Conservation (phyloP, 345 rosid species). For the Populus davidiana region DNA sequence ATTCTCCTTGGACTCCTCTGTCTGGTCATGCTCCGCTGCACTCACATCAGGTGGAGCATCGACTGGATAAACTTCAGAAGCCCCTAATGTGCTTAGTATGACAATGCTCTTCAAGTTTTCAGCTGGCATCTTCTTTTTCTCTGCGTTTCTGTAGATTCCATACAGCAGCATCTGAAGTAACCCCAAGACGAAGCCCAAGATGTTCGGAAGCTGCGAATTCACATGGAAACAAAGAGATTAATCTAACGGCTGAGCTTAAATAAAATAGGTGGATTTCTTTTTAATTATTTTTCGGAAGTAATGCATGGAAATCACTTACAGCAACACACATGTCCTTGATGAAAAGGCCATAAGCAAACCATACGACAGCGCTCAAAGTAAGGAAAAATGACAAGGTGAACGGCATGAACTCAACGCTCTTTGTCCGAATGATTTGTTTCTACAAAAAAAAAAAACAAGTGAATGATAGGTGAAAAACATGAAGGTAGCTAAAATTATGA, state of each 20-base stretch:
- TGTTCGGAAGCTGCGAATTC: conserved; percentile 59
- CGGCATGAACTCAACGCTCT: conserved; percentile 95
- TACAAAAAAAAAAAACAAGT: neutral
- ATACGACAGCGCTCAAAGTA: conserved; percentile 68
- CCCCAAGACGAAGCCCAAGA: conserved; percentile 69
- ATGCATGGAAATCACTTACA: conserved; percentile 39
- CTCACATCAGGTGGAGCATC: neutral
- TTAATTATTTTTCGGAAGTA: neutral
- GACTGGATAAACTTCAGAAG: conserved; percentile 31
- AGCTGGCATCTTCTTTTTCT: conserved; percentile 19
- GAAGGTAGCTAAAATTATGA: neutral
- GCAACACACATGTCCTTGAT: conserved; percentile 60
- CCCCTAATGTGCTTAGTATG: conserved; percentile 16
- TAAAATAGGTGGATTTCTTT: neutral
- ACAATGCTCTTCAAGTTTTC: conserved; percentile 26
- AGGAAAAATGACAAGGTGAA: conserved; percentile 74
- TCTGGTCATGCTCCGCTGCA: neutral
- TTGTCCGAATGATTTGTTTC: conserved; percentile 51
- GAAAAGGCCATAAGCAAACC: conserved; percentile 79
- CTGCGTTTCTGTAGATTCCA: conserved; percentile 43
- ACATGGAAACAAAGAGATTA: neutral
- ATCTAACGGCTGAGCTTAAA: neutral
- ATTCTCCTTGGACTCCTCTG: neutral
- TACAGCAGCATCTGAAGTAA: conserved; percentile 68
- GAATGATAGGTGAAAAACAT: neutral